Base-by-base conservation (phyloP, 2,329 filamentous ascomycete species). In the Sporothrix mexicana region DNA sequence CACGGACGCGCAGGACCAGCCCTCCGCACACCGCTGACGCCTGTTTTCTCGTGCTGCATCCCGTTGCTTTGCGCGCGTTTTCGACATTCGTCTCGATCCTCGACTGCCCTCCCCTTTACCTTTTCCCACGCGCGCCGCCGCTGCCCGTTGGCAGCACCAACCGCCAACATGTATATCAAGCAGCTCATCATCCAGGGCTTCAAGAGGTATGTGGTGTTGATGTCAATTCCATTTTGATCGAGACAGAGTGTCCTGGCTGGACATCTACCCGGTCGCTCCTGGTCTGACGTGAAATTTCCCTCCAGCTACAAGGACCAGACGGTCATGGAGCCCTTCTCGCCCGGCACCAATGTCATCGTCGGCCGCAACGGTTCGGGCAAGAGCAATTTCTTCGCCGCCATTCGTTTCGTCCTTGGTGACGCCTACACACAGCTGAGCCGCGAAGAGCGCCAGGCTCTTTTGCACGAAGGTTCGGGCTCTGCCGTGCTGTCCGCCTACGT, bases 171-270 rank as follows among this genome's bases (percentile, higher is more conserved):
- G 95, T 96, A 97, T 86, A 98, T 99, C 88, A 99, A 99, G 84
- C 96, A 99, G 86, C 98, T 98, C 82, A 98, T 98, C 83, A 98
- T 99, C 81, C 96, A 99, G 83, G 96, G 96, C 90, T 99, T 99
- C 85, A 99, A 99, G 85, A 98, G 94, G 94, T 97, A 83, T 43
- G 72, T 59, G 20, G 25, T 47, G n/a, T 3, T 10, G 15, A 17
- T n/a, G 41, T 20, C n/a, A 7, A 5, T 12, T n/a, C 41, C 41
- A 20, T 17, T 17, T 41, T 5, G 17, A 13, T 41, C 36, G 17
- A 10, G 51, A 12, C 9, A 4, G 66, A 61, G 30, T 20, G 10
- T 7, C 49, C 8, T 47, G 23, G 25, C 49, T 13, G 15, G 43
- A 15, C 20, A 30, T n/a, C 23, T n/a, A 45, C 25, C 15, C 17